phyloP scores from a whole-genome alignment of 192 early-diverging fungal genomes.

The Lunasporangiospora selenospora region DNA sequence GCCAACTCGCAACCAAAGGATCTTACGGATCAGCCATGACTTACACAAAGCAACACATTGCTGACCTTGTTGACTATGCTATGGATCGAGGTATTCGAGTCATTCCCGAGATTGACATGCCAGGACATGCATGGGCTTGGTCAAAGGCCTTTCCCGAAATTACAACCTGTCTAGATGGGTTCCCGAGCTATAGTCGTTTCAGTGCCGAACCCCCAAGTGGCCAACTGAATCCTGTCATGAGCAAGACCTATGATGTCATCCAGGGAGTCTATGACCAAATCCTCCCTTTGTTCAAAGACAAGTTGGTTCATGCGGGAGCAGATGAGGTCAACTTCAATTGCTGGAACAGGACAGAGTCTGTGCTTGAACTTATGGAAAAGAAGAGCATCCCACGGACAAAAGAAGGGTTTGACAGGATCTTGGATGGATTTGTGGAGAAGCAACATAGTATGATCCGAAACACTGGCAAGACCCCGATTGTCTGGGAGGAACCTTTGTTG shows the following conservation, averaged over 20 bases:
- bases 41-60: constrained; percentile 80
- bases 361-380: constrained; percentile 28
- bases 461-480: constrained; percentile 62
- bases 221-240: constrained; percentile 76
- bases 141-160: constrained; percentile 56
- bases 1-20: constrained; percentile 64
- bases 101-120: constrained; percentile 94
- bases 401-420: constrained; percentile 24
- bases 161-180: constrained; percentile 61
- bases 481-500: constrained; percentile 83
- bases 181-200: constrained; percentile 55
- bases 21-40: constrained; percentile 68
- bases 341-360: constrained; percentile 58
- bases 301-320: constrained; percentile 75
- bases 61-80: constrained; percentile 75
- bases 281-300: constrained; percentile 70
- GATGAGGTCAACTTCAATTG: constrained; percentile 81
- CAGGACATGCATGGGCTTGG: constrained; percentile 75
- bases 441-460: constrained; percentile 54
- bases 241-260: constrained; percentile 70
- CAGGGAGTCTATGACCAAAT: constrained; percentile 71
- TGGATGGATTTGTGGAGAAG: constrained; percentile 54
- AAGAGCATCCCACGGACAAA: constrained; percentile 12
- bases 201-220: constrained; percentile 79
- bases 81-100: constrained; percentile 80